Base-by-base conservation (phyloP, 352 stramenopile genomes). In the Stramenopiles sp. region DNA sequence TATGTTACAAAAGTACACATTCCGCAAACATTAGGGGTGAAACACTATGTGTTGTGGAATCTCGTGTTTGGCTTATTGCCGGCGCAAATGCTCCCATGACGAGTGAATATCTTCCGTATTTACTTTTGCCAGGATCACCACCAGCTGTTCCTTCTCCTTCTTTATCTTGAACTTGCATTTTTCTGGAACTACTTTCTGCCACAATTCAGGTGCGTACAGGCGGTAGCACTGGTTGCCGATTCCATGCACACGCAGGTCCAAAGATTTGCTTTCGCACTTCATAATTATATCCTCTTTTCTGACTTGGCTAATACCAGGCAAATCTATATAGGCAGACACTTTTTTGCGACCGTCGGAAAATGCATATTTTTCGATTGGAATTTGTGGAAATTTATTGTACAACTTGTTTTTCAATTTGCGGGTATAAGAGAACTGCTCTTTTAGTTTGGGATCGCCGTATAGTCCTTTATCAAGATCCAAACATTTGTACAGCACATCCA, bases 341-440 rank as follows among this genome's bases (percentile, higher is more conserved):
- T 78, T 78, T 78, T 78, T 78, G 1, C 71, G 4, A 33, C 71
- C 71, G 22, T 78, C 71, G 31, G 71, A 78, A 78, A 78, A 78
- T 78, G 71, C 71, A 78, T 78, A 78, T 31, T 33, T 78, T 78
- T 78, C 71, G 31, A 78, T 78, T 14, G 4, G 71, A 14, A 78
- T 33, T 33, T 78, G 30, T 33, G 30, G 30, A 31, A 78, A 78
- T 31, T 78, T 31, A 8, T 31, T 78, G 22, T 33, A 33, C 31
- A 78, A 78, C 22, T 78, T 31, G 8, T 14, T 33, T 33, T 33
- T 31, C 31, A 78, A 33, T 78, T 78, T 78, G 8, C 71, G 71
- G 8, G 31, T 33, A 33, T 78, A 33, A 4, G 71, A 78, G 14
- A 78, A 78, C 71, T 33, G 30, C 14, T 78, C 31, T 33, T 33